Evolutionary conservation across 2,329 filamentous ascomycete genomes (phyloP).

Genomic region (Aspergillus pseudoterreus): DNA sequence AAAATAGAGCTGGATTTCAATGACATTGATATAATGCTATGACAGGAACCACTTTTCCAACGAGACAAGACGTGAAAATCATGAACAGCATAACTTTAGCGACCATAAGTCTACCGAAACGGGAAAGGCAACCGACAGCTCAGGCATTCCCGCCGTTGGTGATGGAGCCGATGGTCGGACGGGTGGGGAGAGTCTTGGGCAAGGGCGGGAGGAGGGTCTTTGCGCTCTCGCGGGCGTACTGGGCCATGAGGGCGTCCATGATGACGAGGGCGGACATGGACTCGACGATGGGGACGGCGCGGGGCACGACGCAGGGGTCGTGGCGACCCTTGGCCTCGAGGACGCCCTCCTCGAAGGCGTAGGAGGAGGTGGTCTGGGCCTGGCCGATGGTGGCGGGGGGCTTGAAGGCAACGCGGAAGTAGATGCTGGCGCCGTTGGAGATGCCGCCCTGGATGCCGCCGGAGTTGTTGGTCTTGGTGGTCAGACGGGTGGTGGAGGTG

Average conservation of each 20-base stretch:
- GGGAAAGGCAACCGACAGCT: neutral
- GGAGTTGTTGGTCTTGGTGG: slow-evolving; percentile 90
- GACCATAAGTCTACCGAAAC: neutral
- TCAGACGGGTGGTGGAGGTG: slow-evolving; percentile 54
- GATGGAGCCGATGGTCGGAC: slow-evolving; percentile 19
- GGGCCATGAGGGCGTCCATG: slow-evolving; percentile 81
- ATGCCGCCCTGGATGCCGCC: slow-evolving; percentile 96
- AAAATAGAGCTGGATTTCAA: neutral
- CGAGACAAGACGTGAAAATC: neutral
- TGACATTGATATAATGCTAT: neutral
- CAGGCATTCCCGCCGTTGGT: slow-evolving; percentile 2
- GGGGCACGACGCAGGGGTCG: slow-evolving; percentile 86
- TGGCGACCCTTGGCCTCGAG: slow-evolving; percentile 91
- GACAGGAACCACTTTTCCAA: neutral
- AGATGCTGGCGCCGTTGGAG: slow-evolving; percentile 87
- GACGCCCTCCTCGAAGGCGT: slow-evolving; percentile 70
- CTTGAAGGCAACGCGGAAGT: slow-evolving; percentile 95
- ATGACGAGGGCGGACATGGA: slow-evolving; percentile 85
- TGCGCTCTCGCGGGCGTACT: slow-evolving; percentile 61
- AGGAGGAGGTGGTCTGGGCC: slow-evolving; percentile 78
- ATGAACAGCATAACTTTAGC: no score
- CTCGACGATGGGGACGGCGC: slow-evolving; percentile 71
- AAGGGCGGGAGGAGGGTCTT: slow-evolving; percentile 45
- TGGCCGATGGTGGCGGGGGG: slow-evolving; percentile 89
- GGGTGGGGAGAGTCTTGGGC: slow-evolving; percentile 33